Evolutionary conservation across 805 yeast species (phyloP).

Genomic region (Zygosaccharomyces rouxii): DNA sequence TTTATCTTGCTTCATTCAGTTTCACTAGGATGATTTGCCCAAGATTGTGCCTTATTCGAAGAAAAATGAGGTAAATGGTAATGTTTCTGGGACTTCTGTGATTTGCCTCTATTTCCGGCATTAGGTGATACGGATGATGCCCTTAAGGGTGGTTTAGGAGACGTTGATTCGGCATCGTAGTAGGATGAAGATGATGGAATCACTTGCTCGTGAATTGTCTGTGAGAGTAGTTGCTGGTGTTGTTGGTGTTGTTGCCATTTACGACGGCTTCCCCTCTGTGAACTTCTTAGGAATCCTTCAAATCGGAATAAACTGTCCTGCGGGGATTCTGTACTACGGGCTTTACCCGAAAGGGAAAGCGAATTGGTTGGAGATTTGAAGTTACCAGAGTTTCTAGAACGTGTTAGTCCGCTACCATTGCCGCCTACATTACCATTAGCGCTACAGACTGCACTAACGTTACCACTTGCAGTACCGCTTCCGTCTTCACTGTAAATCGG

Average conservation of each 20-base stretch:
- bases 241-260: slow-evolving; percentile 27
- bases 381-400: slow-evolving; percentile 12
- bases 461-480: neutral
- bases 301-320: slow-evolving; percentile 44
- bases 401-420: slow-evolving; percentile 13
- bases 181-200: slow-evolving; percentile 6
- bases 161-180: slow-evolving; percentile 10
- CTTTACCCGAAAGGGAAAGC: slow-evolving; percentile 20
- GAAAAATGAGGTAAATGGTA: slow-evolving; percentile 28
- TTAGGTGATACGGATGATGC: slow-evolving; percentile 14
- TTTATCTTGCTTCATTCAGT: neutral
- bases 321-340: slow-evolving; percentile 24
- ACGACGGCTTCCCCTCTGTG: slow-evolving; percentile 35
- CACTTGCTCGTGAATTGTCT: slow-evolving; percentile 23
- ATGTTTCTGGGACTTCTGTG: slow-evolving; percentile 19
- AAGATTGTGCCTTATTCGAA: slow-evolving; percentile 11
- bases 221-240: slow-evolving; percentile 25
- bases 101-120: slow-evolving; percentile 4
- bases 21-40: slow-evolving; percentile 4
- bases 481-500: slow-evolving; percentile 12
- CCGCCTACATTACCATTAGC: neutral
- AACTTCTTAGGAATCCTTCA: slow-evolving; percentile 39
- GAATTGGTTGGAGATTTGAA: slow-evolving; percentile 18
- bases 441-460: neutral
- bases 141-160: slow-evolving; percentile 11